Evolutionary conservation across 2,329 filamentous ascomycete genomes (phyloP), one percentile per base, ranked within the genome.

Genomic region (Fusarium sp.): DNA sequence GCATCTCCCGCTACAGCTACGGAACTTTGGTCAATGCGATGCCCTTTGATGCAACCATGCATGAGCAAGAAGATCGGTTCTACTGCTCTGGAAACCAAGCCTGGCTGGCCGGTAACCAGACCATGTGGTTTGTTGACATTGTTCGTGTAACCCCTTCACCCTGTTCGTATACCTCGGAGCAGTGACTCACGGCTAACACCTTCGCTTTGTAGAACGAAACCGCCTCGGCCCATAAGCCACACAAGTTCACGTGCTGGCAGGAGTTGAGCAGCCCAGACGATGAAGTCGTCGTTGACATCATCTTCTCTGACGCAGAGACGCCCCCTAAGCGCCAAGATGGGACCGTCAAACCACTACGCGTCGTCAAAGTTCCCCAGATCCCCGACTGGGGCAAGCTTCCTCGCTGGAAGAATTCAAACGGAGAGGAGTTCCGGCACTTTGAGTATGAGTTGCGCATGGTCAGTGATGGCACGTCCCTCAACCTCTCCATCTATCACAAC

Each of bases 1-100:
- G 81, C 18, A 63, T 83, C 5, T 77, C 80, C 0, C 66, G 81
- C 3, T 71, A 76, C 2, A 82, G 78, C 7, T 83, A 81, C 20
- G 82, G 82, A 0, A 74, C 76, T 0, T 18, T 66, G 0, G 63
- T 56, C 33, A 63, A 74, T 8, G 36, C 68, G 0, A 1, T 65
- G 1, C 76, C 76, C 0, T 82, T 75, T 20, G 59, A 78, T 0
- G 5, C 7, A 0, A 11, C 16, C 0, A 62, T 69, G 0, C 79
- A 83, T 20, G 67, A 74, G 0, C 0, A 5, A 0, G 27, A 52
- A 0, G 81, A 82, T 29, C 75, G 66, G 3, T 56, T 33, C 0
- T 82, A 73, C 70, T 68, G 72, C n/a, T 11, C 64, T 0, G 5
- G 56, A 0, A 52, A 76, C 0, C 47, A 66, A 0, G 45, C 29